These are phyloP conservation scores for Novakomyces olei DNA, from an alignment of 805 yeast genomes.

Conservation along the genomic window DNA sequence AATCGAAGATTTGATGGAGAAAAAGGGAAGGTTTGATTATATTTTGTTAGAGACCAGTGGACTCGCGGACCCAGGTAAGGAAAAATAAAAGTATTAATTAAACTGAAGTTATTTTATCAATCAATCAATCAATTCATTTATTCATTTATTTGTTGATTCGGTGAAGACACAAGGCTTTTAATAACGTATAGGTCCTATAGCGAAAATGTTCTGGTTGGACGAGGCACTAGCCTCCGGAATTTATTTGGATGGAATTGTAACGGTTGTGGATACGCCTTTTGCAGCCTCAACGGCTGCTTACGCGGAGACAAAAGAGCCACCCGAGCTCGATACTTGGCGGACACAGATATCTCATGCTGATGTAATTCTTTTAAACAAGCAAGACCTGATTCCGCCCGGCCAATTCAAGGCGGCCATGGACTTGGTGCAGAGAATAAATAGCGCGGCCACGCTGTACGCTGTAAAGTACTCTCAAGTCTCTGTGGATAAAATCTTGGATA, in stretches of 20 bases:
- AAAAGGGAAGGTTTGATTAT: conserved; percentile 58
- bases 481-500: conserved; percentile 43
- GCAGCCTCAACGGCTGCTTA: conserved; percentile 17
- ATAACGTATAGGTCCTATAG: conserved; percentile 43
- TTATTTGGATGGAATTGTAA: conserved; percentile 74
- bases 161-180: neutral
- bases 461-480: conserved; percentile 58
- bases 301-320: conserved; percentile 37
- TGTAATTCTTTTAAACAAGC: conserved; percentile 53
- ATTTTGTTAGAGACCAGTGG: conserved; percentile 91
- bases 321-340: conserved; percentile 23
- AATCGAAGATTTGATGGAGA: conserved; percentile 62
- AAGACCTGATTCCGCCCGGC: conserved; percentile 28
- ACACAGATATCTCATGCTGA: conserved; percentile 83
- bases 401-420: conserved; percentile 12
- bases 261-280: conserved; percentile 47
- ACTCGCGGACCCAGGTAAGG: conserved; percentile 75
- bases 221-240: conserved; percentile 67
- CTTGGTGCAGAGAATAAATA: conserved; percentile 32
- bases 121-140: too few species aligned
- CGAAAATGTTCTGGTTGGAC: conserved; percentile 94
- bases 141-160: neutral
- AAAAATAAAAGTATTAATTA: too few species aligned
- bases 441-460: conserved; percentile 40
- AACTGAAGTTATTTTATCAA: neutral